phyloP scores from a whole-genome alignment of 2,329 filamentous ascomycete species.

The Neurospora crassa region DNA sequence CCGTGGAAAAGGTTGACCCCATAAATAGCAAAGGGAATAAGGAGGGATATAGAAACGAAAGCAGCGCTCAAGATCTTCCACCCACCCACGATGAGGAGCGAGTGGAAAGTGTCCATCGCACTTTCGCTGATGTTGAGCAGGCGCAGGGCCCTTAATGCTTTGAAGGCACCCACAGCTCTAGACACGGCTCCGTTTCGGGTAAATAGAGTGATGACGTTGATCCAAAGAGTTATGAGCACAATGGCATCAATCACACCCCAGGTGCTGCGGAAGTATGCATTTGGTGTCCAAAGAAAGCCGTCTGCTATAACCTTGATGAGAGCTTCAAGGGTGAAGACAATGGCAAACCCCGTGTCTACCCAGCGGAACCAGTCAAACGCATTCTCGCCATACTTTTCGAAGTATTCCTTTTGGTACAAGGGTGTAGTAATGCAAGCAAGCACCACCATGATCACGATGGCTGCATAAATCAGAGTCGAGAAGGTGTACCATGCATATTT shows the following conservation, averaged over 20 bases:
- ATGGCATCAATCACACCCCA: constrained; percentile 95
- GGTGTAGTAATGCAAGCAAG: constrained; percentile 92
- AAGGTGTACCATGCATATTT: constrained; percentile 87
- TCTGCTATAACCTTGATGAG: constrained; percentile 90
- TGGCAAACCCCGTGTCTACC: constrained; percentile 82
- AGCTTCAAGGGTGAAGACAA: constrained; percentile 78
- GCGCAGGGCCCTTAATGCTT: constrained; percentile 83
- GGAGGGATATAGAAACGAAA: constrained; percentile 84
- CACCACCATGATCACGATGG: constrained; percentile 96
- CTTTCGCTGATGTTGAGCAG: constrained; percentile 94
- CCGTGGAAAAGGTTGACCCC: constrained; percentile 89
- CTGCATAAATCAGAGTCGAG: constrained; percentile 85
- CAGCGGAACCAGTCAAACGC: constrained; percentile 87
- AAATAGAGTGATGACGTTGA: constrained; percentile 80
- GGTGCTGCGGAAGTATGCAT: constrained; percentile 90
- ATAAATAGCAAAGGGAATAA: constrained; percentile 96
- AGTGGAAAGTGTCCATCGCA: constrained; percentile 92
- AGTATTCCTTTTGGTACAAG: constrained; percentile 85
- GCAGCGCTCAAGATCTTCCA: constrained; percentile 91
- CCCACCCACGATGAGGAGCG: constrained; percentile 84
- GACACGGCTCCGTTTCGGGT: constrained; percentile 76
- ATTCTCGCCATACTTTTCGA: constrained; percentile 46
- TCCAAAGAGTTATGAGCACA: constrained; percentile 88
- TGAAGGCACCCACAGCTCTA: constrained; percentile 89
- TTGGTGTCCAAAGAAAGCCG: constrained; percentile 92